phyloP scores from a whole-genome alignment of 1,139 yeast genomes.

The Debaryomycetaceae sp. region DNA sequence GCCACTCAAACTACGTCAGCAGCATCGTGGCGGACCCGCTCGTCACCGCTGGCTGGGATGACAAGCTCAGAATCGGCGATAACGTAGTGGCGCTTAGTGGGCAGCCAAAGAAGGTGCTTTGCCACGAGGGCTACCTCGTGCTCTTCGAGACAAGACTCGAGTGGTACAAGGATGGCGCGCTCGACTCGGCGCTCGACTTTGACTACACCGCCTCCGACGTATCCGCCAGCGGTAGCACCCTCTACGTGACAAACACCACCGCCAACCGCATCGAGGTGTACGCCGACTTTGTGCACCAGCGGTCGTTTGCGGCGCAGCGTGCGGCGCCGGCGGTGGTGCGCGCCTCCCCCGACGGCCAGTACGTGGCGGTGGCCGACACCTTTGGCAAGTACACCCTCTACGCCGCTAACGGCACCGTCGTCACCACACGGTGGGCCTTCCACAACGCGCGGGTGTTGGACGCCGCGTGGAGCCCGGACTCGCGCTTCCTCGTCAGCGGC shows the following conservation, averaged over 20 bases:
- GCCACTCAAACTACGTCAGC: constrained; percentile 57
- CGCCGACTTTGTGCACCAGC: constrained; percentile 14
- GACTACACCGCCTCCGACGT: constrained; percentile 38
- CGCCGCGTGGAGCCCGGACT: constrained; percentile 75
- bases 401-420: constrained; percentile 50
- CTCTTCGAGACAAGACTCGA: constrained; percentile 46
- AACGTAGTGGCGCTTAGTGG: too few relatives aligned
- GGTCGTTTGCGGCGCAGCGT: constrained; percentile 45
- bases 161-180: constrained; percentile 21
- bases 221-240: constrained; percentile 32
- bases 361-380: constrained; percentile 80
- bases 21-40: constrained; percentile 32
- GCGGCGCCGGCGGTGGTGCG: constrained; percentile 60
- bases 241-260: constrained; percentile 50
- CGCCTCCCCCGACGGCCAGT: constrained; percentile 66
- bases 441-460: constrained; percentile 79
- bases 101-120: constrained; percentile 58
- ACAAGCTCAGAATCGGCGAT: constrained; percentile 57
- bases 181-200: constrained; percentile 19
- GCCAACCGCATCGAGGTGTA: constrained; percentile 30
- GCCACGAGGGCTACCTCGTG: constrained; percentile 30
- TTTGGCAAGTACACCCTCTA: constrained; percentile 80
- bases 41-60: constrained; percentile 84
- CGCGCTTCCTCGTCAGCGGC: constrained; percentile 69
- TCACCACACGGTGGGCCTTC: constrained; percentile 93